Evolutionary conservation across 192 early-diverging fungal species (phyloP), one percentile per base, ranked within the genome.

Genomic region (Entomortierella chlamydospora): DNA sequence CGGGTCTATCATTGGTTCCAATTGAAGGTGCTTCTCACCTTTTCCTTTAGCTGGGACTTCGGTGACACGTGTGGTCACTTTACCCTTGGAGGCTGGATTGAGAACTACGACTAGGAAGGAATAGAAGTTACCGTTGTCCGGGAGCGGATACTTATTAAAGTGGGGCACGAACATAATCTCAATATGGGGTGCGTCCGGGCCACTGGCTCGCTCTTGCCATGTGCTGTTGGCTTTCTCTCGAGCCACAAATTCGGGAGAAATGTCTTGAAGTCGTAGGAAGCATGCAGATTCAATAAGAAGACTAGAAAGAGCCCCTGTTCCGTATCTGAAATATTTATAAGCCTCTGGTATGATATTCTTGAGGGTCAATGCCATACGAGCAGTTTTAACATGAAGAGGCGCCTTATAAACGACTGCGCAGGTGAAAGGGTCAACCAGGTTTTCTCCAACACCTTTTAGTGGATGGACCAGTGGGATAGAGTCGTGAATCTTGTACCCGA

Each of bases 381-480:
- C 0, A 4, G 61, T 64, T 8, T 54, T 29, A 31, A 39, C 34
- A 26, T 41, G 34, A 12, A 17, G 13, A 12, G 58, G 59, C 0
- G 45, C 55, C 1, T 31, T 43, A 41, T 43, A 73, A 10, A 66
- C 59, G 22, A 85, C 37, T 22, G 58, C 25, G 11, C 80, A 41
- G 6, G 64, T 61, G 22, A 67, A 28, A 59, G 73, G 81, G 22
- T 84, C 84, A 33, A 53, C 33, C 55, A 85, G 20, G 51, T 85
- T 81, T 15, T 30, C 51, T 20, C 84, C 84, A 39, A 85, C 79
- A n/a, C 72, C 83, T 28, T 60, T 57, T 20, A 72, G 28, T 18
- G 50, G 23, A n/a, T 84, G 64, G n/a, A 81, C 26, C 0, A 71
- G 9, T 2, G 73, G 74, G n/a, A 73, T 65, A 0, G 62, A 59